phyloP scores from a whole-genome alignment of 2,329 filamentous ascomycete genomes.

The Xylaria sp. region DNA sequence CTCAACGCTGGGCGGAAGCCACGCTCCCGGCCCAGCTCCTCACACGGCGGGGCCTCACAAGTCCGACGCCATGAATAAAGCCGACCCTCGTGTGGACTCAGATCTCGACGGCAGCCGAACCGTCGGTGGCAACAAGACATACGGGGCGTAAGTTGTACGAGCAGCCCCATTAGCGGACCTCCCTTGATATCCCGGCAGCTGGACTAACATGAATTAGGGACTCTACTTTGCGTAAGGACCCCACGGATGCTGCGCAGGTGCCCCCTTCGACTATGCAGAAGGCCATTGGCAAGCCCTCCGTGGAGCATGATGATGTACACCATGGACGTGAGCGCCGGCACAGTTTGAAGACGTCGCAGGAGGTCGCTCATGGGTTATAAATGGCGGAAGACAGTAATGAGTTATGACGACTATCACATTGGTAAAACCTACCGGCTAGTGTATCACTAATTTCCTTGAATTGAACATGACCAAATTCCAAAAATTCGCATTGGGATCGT shows the following conservation, averaged over 20 bases:
- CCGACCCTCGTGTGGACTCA: constrained; percentile 61
- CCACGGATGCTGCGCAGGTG: constrained; percentile 62
- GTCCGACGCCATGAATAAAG: constrained; percentile 59
- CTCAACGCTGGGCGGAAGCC: constrained; percentile 33
- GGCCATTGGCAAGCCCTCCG: constrained; percentile 51
- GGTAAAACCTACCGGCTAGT: neutral
- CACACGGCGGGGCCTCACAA: constrained; percentile 59
- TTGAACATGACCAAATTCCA: neutral
- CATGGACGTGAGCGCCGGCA: constrained; percentile 55
- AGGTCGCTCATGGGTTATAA: constrained; percentile 53
- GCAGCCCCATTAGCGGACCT: neutral
- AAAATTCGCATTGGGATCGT: neutral
- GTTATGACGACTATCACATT: neutral
- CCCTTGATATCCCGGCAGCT: neutral
- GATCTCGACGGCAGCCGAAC: constrained; percentile 61
- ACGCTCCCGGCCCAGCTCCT: constrained; percentile 47
- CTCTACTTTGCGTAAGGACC: constrained; percentile 45
- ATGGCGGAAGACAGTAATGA: neutral
- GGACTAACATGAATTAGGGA: neutral
- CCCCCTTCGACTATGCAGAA: constrained; percentile 59
- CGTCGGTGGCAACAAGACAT: constrained; percentile 57
- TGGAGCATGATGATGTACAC: constrained; percentile 51
- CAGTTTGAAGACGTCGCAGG: constrained; percentile 53
- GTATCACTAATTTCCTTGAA: constrained; percentile 17
- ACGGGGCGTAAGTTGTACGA: constrained; percentile 48